Evolutionary conservation across 306 rosid species (phyloP).

Genomic region (Prunus mume): DNA sequence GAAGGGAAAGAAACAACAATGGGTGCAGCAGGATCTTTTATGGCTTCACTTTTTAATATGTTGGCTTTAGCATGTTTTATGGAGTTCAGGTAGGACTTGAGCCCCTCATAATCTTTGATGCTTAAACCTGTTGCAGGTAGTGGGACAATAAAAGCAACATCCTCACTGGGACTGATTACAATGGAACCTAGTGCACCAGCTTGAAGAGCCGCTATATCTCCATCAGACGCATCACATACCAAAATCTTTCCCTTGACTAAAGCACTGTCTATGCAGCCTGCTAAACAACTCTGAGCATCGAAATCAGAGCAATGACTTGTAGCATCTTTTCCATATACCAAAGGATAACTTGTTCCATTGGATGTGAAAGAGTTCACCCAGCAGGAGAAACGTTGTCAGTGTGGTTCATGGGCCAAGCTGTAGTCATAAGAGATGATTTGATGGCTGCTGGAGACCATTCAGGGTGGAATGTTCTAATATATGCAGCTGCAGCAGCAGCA

Average conservation of each 20-base stretch:
- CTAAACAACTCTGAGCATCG: neutral
- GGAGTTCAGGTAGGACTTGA: neutral
- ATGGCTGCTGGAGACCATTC: slow-evolving; percentile 27
- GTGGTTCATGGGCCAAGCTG: slow-evolving; percentile 11
- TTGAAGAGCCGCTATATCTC: neutral
- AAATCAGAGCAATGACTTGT: neutral
- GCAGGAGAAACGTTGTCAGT: neutral
- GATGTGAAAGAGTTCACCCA: neutral
- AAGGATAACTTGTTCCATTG: neutral
- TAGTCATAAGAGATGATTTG: slow-evolving; percentile 17
- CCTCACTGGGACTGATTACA: rapidly evolving
- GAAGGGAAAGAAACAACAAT: slow-evolving; percentile 13
- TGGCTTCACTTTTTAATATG: neutral
- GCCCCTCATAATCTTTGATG: neutral
- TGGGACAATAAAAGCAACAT: neutral
- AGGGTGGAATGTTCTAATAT: slow-evolving; percentile 14
- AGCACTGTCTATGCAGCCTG: neutral
- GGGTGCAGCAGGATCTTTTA: slow-evolving; percentile 8
- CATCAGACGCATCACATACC: neutral
- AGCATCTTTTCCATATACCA: neutral
- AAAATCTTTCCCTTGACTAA: slow-evolving; percentile 32
- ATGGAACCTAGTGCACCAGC: slow-evolving; percentile 8
- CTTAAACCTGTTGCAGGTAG: slow-evolving; percentile 1
- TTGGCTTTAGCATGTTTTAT: neutral
- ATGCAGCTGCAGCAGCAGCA: slow-evolving; percentile 16